Evolutionary conservation across 257 asterid species (phyloP).

Genomic region (Schizonepeta tenuifolia): DNA sequence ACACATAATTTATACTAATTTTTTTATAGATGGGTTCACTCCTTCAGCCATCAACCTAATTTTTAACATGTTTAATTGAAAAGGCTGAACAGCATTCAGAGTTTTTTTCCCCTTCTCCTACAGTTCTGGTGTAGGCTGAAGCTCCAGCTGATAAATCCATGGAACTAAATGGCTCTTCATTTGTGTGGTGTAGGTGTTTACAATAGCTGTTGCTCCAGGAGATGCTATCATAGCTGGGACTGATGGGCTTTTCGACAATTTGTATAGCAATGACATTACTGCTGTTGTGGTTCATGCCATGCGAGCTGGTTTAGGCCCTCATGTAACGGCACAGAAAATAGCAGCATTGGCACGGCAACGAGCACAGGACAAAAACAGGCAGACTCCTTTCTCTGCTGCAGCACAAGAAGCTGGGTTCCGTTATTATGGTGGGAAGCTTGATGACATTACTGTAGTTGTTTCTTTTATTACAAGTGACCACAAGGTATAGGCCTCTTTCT

Average conservation of each 20-base stretch:
- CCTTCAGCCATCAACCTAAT: background rate
- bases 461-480: slow-evolving; percentile 71
- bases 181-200: slow-evolving; percentile 68
- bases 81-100: background rate
- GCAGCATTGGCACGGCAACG: slow-evolving; percentile 92
- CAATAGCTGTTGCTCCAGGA: slow-evolving; percentile 86
- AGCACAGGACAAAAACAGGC: slow-evolving; percentile 86
- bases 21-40: background rate
- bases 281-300: slow-evolving; percentile 84
- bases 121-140: background rate
- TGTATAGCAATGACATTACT: slow-evolving; percentile 81
- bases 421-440: slow-evolving; percentile 94
- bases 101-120: background rate
- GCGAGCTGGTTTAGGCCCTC: slow-evolving; percentile 89
- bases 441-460: slow-evolving; percentile 88
- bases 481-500: slow-evolving; percentile 47
- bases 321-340: slow-evolving; percentile 90
- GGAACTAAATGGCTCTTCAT: slow-evolving; percentile 8
- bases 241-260: slow-evolving; percentile 97
- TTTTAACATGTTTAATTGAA: background rate
- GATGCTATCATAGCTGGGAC: slow-evolving; percentile 96
- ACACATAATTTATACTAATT: background rate
- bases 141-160: background rate
- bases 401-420: slow-evolving; percentile 97
- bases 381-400: slow-evolving; percentile 94